Conservation (phyloP, 768 basidiomycete species). For the Hericium alpestre region DNA sequence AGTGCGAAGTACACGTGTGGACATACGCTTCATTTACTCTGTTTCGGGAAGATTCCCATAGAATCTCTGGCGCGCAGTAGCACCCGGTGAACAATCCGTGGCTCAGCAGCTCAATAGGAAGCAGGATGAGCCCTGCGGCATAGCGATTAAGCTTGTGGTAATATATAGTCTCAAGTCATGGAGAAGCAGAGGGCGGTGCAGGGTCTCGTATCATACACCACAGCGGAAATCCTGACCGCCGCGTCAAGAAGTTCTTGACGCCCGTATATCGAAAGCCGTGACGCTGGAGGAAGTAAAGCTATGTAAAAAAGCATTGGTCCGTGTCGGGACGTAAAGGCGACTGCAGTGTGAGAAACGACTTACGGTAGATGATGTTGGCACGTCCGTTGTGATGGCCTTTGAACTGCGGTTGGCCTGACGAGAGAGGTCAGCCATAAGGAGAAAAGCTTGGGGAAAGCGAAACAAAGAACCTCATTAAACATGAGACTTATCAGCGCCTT, state of each 20-base stretch:
- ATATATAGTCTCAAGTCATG: no score
- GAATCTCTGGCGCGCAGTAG: no score
- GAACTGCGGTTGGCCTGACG: not conserved
- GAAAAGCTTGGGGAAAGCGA: no score
- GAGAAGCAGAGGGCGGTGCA: not conserved
- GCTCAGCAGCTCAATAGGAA: no score
- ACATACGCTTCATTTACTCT: no score
- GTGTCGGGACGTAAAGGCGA: not conserved
- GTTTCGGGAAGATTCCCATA: no score
- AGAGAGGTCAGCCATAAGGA: not conserved
- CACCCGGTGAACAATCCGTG: no score
- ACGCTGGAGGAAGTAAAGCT: not conserved
- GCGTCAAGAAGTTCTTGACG: constrained; percentile 1
- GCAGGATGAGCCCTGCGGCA: no score
- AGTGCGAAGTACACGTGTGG: no score
- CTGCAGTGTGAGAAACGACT: not conserved
- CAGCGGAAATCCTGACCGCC: not conserved
- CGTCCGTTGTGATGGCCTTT: not conserved
- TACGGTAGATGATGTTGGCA: not conserved
- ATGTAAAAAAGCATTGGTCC: not conserved
- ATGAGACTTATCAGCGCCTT: not conserved
- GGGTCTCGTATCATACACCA: constrained; percentile 1
- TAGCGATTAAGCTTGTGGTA: no score
- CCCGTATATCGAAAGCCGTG: not conserved
- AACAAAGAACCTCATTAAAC: no score